Base-by-base conservation (phyloP, 1,139 yeast genomes). In the Candida tetrigidarum region DNA sequence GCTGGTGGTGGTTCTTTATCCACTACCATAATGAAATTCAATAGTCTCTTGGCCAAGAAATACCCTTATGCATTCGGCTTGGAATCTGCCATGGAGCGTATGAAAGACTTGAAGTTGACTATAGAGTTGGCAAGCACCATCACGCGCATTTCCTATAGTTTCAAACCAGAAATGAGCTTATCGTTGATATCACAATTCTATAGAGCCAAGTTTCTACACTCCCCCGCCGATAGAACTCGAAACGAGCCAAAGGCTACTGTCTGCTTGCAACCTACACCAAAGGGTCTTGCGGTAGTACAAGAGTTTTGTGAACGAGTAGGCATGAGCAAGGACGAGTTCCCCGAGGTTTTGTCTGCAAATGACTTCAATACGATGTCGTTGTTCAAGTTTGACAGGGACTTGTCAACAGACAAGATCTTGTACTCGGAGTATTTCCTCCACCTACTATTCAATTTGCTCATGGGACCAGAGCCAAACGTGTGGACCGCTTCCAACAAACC, bases 231-330 rank as follows among this genome's bases (percentile, higher is more conserved):
- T 53, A 72, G 95, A 54, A 85, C 95, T 0, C 60, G 83, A 43
- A 53, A 62, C n/a, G 66, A 59, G 38, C 74, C 83, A 2, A 75
- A 76, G 45, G 63, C 57, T 2, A 60, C 66, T 37, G 66, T 71
- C 0, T 46, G 69, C 3, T 59, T 91, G 28, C 98, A 92, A 57
- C 96, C 97, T 4, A 90, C 98, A 0, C 93, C 98, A 0, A 93
- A 93, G 58, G 99, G 98, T 1, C 80, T 90, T 4, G 83, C 91
- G 0, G 60, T 90, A 0, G 64, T 92, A 2, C 80, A 79, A 41
- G 69, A 75, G 10, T 90, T 84, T 59, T 83, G 86, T 50, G 68
- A 69, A 42, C 75, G 70, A 36, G 66, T 78, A 43, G 96, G 93
- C 0, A 63, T 85, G 46, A 69, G 66, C 37, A 60, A 63, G 11